Base-by-base conservation (phyloP, 495 filamentous ascomycete genomes). In the Lasiosphaeria hispida region DNA sequence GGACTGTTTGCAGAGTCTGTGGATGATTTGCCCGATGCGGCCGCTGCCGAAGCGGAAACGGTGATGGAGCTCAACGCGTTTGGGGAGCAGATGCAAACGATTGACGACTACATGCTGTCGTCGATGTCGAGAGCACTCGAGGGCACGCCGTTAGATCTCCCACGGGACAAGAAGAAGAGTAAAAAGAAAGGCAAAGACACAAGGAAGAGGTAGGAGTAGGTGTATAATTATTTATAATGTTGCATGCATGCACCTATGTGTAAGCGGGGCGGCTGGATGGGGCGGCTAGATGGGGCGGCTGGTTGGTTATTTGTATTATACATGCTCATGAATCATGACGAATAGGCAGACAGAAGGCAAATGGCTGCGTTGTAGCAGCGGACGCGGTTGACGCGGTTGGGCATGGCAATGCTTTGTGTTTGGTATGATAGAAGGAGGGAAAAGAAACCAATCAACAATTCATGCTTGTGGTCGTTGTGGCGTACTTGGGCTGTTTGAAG, bases 51-150 rank as follows among this genome's bases (percentile, higher is more conserved):
- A 11, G 76, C 73, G 4, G 66, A 72, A 3, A 65, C 65, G 6
- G 78, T 79, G 44, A 65, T 77, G 1, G 83, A 86, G 60, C 72
- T 73, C 10, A 85, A 85, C 59, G 76, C 78, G 1, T 80, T 71
- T 72, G 79, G 79, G n/a, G 77, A 77, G 53, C 68, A 65, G 41
- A 80, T 85, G 35, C 80, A 84, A 59, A 82, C 65, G 0, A 80
- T 95, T 30, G 93, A 98, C 65, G 89, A 93, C 41, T 96, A 91
- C 67, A 90, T 97, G 83, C 73, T 97, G 53, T 75, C 77, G 30
- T 84, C 83, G 58, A 88, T 95, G 83, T 80, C 88, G 58, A 85
- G 80, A 77, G 85, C 92, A 68, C 77, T 94, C 48, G 85, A 87
- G 64, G 85, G 89, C 55, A 86, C 91, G 55, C 85, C 88, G 30